Evolutionary conservation across 1,284 basidiomycete genomes (phyloP), one percentile per base, ranked within the genome.

Genomic region (Cutaneotrichosporon curvatum): DNA sequence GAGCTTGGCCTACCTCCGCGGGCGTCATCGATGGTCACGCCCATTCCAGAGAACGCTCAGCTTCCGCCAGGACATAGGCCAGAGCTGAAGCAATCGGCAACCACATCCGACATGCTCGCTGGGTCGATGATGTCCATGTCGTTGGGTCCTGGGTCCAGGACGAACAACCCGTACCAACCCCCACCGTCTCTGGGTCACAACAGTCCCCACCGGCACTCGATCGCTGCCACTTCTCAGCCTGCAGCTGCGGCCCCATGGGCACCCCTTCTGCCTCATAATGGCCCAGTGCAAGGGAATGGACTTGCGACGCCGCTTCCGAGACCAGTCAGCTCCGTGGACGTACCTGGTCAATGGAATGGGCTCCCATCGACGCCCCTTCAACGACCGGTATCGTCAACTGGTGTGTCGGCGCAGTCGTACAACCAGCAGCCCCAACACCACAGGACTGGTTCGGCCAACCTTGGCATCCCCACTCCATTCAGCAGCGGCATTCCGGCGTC

Each of bases 71-170:
- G 15, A 41, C 62, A 8, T 60, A 63, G 37, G 39, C 59, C 6
- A 51, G 62, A 15, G 51, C 48, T 32, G 59, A 51, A 62, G 60
- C 11, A 55, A 53, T n/a, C 56, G 15, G 40, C 52, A 4, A 56
- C 60, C 4, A 50, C 53, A 1, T 40, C 65, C 4, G 65, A 67
- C 40, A 43, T 59, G 2, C 57, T 70, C n/a, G 55, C 57, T 5
- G 48, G 60, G 15, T 61, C 59, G 1, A 59, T 68, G 57, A 61
- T 60, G 9, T 56, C 59, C 19, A 59, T 70, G 57, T 66, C 66
- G 1, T 40, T 70, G 11, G 51, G 56, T 9, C 50, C 56, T 2
- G 42, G 41, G 5, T 32, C 16, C 14, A 30, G 25, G 11, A 16
- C 23, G 8, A n/a, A 19, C 25, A 18, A 34, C 15, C 39, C 31